Conservation (phyloP, 169 alveolate genomes). For the Cryptosporidium andersoni region DNA sequence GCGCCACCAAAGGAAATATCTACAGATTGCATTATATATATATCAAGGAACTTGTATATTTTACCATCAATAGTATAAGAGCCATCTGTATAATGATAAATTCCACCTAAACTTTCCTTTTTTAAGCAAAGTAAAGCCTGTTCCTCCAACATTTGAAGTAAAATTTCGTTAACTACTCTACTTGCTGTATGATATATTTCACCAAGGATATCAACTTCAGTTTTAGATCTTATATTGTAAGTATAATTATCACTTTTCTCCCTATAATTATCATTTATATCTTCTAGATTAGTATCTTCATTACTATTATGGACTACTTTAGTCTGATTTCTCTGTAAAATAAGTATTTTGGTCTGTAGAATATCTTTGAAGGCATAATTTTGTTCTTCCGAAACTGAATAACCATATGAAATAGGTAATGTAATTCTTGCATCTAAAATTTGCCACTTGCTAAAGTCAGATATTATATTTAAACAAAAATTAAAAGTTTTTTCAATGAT, state of each 20-base stretch:
- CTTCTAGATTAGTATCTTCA: neutral
- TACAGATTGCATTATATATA: slow-evolving; percentile 13
- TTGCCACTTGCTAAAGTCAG: slow-evolving; percentile 60
- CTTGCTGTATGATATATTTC: slow-evolving; percentile 19
- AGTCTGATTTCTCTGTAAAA: neutral
- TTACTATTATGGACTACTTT: neutral
- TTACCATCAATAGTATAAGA: slow-evolving; percentile 8
- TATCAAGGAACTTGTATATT: slow-evolving; percentile 35
- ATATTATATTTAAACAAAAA: slow-evolving; percentile 21
- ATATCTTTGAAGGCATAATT: slow-evolving; percentile 34
- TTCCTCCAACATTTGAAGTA: slow-evolving; percentile 27
- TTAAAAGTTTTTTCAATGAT: slow-evolving; percentile 38
- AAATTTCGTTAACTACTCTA: slow-evolving; percentile 32
- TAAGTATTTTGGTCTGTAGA: slow-evolving; percentile 22
- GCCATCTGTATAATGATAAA: slow-evolving; percentile 24
- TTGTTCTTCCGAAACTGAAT: slow-evolving; percentile 28
- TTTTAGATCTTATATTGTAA: neutral
- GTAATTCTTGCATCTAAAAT: slow-evolving; percentile 58
- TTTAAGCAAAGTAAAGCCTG: slow-evolving; percentile 42
- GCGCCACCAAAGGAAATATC: neutral
- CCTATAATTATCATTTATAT: neutral
- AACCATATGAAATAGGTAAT: slow-evolving; percentile 32
- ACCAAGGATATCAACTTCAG: slow-evolving; percentile 24
- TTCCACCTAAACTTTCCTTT: slow-evolving; percentile 46
- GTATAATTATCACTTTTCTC: neutral